These are phyloP conservation scores for Trichoderma endophyticum DNA, from an alignment of 2,329 filamentous ascomycete genomes.

Conservation along the genomic window DNA sequence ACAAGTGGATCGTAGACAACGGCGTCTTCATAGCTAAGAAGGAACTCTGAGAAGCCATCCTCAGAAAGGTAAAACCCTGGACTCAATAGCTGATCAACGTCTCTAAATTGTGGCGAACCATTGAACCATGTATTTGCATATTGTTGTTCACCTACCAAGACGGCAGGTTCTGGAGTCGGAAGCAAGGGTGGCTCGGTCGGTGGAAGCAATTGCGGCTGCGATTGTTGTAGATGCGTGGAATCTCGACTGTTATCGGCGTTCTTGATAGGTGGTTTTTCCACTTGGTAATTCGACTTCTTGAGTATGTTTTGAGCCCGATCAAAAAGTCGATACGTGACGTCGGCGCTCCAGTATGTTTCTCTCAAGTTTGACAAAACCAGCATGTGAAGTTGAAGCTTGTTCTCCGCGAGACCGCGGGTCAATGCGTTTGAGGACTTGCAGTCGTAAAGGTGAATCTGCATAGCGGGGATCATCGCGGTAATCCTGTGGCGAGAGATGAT, in stretches of 20 bases:
- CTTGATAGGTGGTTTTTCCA: background rate
- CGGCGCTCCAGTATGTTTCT: constrained; percentile 6
- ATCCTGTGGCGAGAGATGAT: background rate
- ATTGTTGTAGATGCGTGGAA: background rate
- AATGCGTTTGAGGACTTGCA: background rate
- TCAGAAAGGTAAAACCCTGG: background rate
- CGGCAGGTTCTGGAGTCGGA: background rate
- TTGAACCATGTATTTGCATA: background rate
- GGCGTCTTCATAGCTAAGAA: background rate
- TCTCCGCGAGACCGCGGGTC: background rate
- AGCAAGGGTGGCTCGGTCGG: background rate
- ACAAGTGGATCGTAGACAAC: background rate
- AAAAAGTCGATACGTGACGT: background rate
- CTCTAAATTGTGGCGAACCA: background rate
- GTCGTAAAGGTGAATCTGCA: constrained; percentile 10
- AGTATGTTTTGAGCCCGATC: background rate
- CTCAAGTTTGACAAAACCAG: background rate
- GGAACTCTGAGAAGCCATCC: background rate
- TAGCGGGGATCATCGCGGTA: background rate
- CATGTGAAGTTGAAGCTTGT: constrained; percentile 1
- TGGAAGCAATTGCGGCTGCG: background rate
- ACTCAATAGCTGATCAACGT: background rate
- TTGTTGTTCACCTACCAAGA: background rate
- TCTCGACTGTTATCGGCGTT: background rate
- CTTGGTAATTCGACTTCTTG: background rate